Percentiles rank a stretch among this genome's conserved stretches.
These are phyloP conservation scores for Picea abies DNA, from an alignment of 83 land plant genomes.

Conservation along the genomic window DNA sequence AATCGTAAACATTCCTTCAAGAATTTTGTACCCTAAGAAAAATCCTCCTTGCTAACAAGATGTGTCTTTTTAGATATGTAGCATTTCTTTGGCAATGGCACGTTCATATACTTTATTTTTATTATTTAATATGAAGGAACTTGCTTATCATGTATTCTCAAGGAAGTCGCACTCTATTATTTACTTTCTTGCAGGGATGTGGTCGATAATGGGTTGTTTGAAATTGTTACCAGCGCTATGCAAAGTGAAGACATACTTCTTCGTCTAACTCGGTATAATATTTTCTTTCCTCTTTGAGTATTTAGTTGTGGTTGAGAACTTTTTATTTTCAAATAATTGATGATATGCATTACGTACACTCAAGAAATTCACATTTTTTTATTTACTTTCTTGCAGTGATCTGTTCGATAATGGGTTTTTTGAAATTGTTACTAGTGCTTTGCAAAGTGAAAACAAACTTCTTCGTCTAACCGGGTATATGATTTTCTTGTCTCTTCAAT, in stretches of 20 bases:
- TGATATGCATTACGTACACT: background rate
- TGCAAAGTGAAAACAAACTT: constrained; percentile 70
- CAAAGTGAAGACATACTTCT: no score
- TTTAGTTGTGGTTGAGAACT: background rate
- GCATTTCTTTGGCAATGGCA: background rate
- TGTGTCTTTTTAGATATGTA: constrained; percentile 35
- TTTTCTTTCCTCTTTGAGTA: background rate
- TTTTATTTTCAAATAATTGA: background rate
- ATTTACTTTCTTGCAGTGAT: constrained; percentile 48
- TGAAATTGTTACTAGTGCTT: constrained; percentile 67
- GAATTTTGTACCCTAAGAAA: no score
- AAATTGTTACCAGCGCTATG: no score
- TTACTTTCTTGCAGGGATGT: constrained; percentile 23
- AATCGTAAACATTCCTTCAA: no score
- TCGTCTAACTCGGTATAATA: constrained; percentile 29
- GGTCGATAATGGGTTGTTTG: no score
- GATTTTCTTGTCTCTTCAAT: background rate
- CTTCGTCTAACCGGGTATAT: constrained; percentile 84
- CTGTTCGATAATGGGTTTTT: constrained; percentile 86
- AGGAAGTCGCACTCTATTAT: background rate
- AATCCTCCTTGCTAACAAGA: no score
- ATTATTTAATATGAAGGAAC: background rate
- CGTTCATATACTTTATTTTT: background rate
- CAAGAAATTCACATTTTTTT: background rate
- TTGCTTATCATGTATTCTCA: background rate